A percentile compares a stretch with the other conserved stretches of the same genome.
Evolutionary conservation across 208 protist species (phyloP).

Genomic region (Wallacemonas rigidus): DNA sequence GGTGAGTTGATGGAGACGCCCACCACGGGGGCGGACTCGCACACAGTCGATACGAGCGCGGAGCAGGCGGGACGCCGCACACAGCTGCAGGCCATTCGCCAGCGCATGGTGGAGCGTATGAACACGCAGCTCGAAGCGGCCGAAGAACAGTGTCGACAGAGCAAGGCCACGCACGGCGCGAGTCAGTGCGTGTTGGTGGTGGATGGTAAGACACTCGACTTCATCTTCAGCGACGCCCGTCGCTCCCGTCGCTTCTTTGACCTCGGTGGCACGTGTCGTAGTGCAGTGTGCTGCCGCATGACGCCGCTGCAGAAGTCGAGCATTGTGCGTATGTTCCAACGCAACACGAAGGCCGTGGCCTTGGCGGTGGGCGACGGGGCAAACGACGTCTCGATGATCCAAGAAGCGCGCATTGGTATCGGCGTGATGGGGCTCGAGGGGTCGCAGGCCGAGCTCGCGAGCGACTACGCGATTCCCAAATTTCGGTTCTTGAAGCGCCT

Average conservation of each 20-base stretch:
- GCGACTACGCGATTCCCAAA: constrained; percentile 93
- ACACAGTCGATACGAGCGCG: not conserved
- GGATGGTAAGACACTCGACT: constrained; percentile 75
- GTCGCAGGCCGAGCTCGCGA: constrained; percentile 91
- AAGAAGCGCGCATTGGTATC: constrained; percentile 92
- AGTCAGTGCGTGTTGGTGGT: constrained; percentile 66
- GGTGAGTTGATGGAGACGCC: not conserved
- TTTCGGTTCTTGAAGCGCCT: constrained; percentile 91
- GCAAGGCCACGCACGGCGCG: constrained; percentile 14
- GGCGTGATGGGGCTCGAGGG: constrained; percentile 96
- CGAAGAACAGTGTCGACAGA: constrained; percentile 27
- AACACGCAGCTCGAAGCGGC: constrained; percentile 36
- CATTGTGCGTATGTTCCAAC: constrained; percentile 73
- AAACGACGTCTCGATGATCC: constrained; percentile 95
- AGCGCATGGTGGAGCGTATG: constrained; percentile 25
- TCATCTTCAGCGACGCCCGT: constrained; percentile 54
- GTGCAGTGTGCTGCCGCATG: constrained; percentile 85
- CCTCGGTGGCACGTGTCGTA: constrained; percentile 57
- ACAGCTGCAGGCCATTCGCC: constrained; percentile 10
- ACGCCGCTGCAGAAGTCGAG: constrained; percentile 82
- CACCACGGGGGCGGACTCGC: not conserved
- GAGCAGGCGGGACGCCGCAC: constrained; percentile 2
- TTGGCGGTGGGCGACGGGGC: constrained; percentile 88
- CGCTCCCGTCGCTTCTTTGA: constrained; percentile 62
- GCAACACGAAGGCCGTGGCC: constrained; percentile 45